A percentile compares a stretch with the other conserved stretches of the same genome.
Conservation (phyloP, 2,329 filamentous ascomycete species). For the Cadophora luteo-olivacea region DNA sequence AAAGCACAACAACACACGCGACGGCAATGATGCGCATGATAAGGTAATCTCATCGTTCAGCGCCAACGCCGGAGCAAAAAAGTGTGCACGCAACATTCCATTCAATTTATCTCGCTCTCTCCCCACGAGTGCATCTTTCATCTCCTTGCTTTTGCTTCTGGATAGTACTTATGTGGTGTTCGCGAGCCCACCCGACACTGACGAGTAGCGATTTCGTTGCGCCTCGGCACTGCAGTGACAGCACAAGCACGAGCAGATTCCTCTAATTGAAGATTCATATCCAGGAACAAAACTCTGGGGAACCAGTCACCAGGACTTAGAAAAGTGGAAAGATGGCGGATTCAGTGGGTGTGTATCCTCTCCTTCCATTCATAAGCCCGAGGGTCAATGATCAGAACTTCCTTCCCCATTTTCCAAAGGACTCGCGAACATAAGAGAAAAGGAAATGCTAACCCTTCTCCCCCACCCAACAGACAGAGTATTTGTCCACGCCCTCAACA, state of each 20-base stretch:
- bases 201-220: constrained; percentile 9
- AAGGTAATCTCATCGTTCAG: constrained; percentile 26
- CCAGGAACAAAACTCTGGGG: not conserved
- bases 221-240: constrained; percentile 14
- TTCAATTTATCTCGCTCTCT: not conserved
- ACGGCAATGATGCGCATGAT: constrained; percentile 34
- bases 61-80: constrained; percentile 17
- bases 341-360: constrained; percentile 54
- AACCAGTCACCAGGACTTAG: constrained; percentile 9
- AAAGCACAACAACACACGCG: constrained; percentile 24
- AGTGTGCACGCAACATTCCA: not conserved
- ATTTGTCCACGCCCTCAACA: constrained; percentile 98
- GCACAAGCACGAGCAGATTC: constrained; percentile 7
- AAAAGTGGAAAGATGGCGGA: constrained; percentile 53
- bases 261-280: constrained; percentile 1
- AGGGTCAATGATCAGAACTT: not conserved
- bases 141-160: not conserved
- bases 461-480: constrained; percentile 75
- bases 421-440: not conserved
- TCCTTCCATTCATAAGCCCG: not conserved
- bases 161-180: constrained; percentile 1
- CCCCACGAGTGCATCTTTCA: not conserved
- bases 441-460: not conserved
- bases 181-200: constrained; percentile 9
- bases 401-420: not conserved